A percentile compares a stretch with the other conserved stretches of the same genome.
Conservation (phyloP, 1,284 basidiomycete species). For the Serendipita sp. region DNA sequence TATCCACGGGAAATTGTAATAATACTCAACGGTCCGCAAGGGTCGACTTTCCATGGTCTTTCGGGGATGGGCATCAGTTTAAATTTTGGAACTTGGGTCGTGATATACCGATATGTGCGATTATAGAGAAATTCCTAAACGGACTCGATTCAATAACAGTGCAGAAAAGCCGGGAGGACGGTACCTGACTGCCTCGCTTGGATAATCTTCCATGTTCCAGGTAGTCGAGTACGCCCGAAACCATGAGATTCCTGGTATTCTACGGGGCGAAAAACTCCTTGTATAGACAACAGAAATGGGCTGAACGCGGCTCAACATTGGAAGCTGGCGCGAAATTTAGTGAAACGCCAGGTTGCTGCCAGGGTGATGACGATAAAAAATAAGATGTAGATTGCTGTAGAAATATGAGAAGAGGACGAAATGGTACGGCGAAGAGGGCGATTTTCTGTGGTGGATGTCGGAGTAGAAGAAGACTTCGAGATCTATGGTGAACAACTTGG, state of each 20-base stretch:
- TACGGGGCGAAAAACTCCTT: too few species aligned
- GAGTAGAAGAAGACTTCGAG: too few species aligned
- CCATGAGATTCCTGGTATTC: neutral
- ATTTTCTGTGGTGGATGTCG: too few species aligned
- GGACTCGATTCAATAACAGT: neutral
- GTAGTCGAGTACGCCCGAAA: neutral
- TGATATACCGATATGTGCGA: slow-evolving; percentile 71
- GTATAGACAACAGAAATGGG: too few species aligned
- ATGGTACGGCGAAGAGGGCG: too few species aligned
- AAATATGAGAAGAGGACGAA: too few species aligned
- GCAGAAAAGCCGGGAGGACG: slow-evolving; percentile 12
- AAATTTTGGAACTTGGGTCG: neutral
- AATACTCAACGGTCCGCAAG: slow-evolving; percentile 63
- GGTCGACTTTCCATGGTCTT: slow-evolving; percentile 86
- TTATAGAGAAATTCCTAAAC: slow-evolving; percentile 80
- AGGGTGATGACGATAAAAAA: too few species aligned
- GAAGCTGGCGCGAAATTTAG: too few species aligned
- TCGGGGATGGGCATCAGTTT: slow-evolving; percentile 8
- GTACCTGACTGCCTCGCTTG: slow-evolving; percentile 64
- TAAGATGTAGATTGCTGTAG: too few species aligned
- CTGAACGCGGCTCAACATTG: too few species aligned
- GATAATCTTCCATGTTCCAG: slow-evolving; percentile 49
- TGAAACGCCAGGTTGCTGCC: too few species aligned
- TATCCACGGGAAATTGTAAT: neutral
- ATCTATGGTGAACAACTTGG: too few species aligned